Evolutionary conservation across 306 rosid genomes (phyloP).

Genomic region (Gastrolobium bilobum): DNA sequence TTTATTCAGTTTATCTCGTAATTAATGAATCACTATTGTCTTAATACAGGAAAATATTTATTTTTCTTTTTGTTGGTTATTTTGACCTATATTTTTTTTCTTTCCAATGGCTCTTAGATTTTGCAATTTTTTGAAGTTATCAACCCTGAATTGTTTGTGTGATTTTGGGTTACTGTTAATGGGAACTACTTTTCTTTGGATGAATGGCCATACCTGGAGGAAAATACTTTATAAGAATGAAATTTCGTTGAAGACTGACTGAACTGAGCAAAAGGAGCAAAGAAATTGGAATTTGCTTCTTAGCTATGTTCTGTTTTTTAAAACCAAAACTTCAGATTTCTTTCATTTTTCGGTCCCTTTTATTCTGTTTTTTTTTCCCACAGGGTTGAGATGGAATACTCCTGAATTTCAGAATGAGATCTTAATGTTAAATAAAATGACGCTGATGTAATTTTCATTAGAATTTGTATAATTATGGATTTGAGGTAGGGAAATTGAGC

Average conservation of each 20-base stretch:
- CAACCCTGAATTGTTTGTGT: neutral
- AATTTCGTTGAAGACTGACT: neutral
- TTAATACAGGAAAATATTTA: neutral
- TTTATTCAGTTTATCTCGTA: slow-evolving; percentile 17
- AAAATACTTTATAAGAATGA: slow-evolving; percentile 1
- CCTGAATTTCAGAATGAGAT: neutral
- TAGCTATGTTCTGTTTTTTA: neutral
- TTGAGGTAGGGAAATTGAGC: slow-evolving; percentile 13
- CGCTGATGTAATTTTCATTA: neutral
- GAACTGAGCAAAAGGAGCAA: neutral
- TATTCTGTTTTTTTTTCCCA: neutral
- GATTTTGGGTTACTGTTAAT: slow-evolving; percentile 4
- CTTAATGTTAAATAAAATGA: neutral
- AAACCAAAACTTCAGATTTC: neutral
- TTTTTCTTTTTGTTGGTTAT: neutral
- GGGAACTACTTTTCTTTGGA: neutral
- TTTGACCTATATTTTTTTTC: slow-evolving; percentile 2
- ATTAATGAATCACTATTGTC: slow-evolving; percentile 15
- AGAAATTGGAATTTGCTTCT: slow-evolving; percentile 2
- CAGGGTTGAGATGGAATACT: neutral
- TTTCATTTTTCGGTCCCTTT: neutral
- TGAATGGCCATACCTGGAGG: neutral
- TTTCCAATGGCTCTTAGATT: neutral
- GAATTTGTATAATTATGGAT: neutral
- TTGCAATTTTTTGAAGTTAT: slow-evolving; percentile 7